These are phyloP conservation scores for Cryphonectria japonica DNA, from an alignment of 2,329 filamentous ascomycete species.

Conservation along the genomic window DNA sequence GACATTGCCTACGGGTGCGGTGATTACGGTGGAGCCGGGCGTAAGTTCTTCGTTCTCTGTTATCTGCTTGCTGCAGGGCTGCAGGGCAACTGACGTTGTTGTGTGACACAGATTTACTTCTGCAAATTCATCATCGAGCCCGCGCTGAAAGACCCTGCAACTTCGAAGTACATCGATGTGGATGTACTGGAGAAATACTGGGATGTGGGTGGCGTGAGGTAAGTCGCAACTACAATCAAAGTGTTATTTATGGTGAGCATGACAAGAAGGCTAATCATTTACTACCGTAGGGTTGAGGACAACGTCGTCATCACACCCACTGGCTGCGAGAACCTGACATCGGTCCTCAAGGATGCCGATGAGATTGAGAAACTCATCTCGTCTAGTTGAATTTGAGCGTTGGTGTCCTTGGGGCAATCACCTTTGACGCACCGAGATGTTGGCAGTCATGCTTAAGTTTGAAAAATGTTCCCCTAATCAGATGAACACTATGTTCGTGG, in stretches of 20 bases:
- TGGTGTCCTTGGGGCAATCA: not conserved
- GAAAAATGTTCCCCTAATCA: not conserved
- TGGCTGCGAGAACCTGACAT: conserved; percentile 68
- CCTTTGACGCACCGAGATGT: not conserved
- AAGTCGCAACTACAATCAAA: conserved; percentile 35
- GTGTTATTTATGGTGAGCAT: not conserved
- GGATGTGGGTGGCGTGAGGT: conserved; percentile 76
- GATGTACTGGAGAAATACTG: conserved; percentile 78
- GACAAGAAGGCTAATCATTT: not conserved
- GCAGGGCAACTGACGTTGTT: conserved; percentile 6
- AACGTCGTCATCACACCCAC: conserved; percentile 66
- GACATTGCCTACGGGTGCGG: conserved; percentile 73
- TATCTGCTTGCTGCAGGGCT: not conserved
- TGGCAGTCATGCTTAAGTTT: not conserved
- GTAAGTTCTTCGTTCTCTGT: conserved; percentile 50
- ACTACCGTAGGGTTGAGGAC: conserved; percentile 55
- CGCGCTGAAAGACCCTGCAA: conserved; percentile 72
- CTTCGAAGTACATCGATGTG: conserved; percentile 76
- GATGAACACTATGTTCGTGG: not conserved
- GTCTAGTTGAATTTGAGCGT: conserved; percentile 26
- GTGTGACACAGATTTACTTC: conserved; percentile 73
- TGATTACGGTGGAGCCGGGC: conserved; percentile 95
- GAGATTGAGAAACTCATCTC: conserved; percentile 60
- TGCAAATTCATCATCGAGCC: conserved; percentile 86
- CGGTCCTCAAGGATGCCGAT: conserved; percentile 63